These are phyloP conservation scores for Atkinsonella hypoxylon DNA, from an alignment of 2,329 filamentous ascomycete genomes.

Conservation along the genomic window DNA sequence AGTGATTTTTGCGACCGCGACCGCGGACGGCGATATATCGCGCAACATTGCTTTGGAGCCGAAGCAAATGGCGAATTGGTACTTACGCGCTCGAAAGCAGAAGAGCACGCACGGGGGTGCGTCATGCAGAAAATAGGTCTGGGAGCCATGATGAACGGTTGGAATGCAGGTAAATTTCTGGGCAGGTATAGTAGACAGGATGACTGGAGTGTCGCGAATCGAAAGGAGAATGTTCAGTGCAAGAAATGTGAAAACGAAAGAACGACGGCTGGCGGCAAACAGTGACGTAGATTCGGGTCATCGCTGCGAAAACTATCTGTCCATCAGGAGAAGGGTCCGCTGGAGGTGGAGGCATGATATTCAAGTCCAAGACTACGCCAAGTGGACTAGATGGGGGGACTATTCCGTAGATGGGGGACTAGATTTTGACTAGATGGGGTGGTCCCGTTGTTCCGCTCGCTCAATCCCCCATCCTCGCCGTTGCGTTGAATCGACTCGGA, in stretches of 20 bases:
- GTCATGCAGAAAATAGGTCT: conserved; percentile 77
- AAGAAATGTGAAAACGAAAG: background rate
- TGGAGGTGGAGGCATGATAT: no score
- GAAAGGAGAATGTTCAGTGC: background rate
- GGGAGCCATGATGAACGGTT: conserved; percentile 3
- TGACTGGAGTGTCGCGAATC: background rate
- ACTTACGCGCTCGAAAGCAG: conserved; percentile 85
- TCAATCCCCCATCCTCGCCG: background rate
- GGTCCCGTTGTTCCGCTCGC: no score
- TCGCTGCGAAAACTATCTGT: background rate
- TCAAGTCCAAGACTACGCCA: no score
- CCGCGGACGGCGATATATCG: background rate
- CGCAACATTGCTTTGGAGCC: background rate
- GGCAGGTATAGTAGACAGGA: no score
- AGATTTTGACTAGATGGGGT: background rate
- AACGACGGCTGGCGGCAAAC: background rate
- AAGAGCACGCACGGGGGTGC: conserved; percentile 89
- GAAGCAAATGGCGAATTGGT: background rate
- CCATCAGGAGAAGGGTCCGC: no score
- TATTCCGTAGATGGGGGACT: no score
- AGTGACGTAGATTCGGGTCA: background rate
- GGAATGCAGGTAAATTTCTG: background rate
- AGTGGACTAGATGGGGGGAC: no score
- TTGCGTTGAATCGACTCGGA: background rate
- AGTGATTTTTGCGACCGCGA: background rate